These are phyloP conservation scores for Microcyclosporella mali DNA, from an alignment of 2,329 filamentous ascomycete species.

Conservation along the genomic window DNA sequence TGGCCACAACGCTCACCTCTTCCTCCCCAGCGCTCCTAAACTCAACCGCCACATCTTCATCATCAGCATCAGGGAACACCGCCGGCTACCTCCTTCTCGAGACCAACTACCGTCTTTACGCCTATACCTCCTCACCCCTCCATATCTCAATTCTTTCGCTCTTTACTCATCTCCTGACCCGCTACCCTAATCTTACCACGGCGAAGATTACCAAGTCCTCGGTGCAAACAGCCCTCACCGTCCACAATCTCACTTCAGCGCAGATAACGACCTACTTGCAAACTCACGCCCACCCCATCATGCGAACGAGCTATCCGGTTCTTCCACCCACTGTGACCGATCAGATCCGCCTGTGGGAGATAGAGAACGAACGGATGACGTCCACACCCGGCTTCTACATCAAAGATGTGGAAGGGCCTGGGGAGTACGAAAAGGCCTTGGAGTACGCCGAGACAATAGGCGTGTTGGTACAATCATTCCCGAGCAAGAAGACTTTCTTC, in stretches of 20 bases:
- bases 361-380: conserved; percentile 92
- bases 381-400: conserved; percentile 79
- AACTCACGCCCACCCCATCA: conserved; percentile 89
- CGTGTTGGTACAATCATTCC: conserved; percentile 80
- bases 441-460: conserved; percentile 83
- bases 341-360: conserved; percentile 95
- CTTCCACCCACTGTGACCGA: conserved; percentile 94
- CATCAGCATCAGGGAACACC: conserved; percentile 28
- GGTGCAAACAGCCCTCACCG: conserved; percentile 71
- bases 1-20: conserved; percentile 85
- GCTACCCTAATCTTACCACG: conserved; percentile 89
- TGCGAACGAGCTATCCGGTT: conserved; percentile 62
- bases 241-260: conserved; percentile 84
- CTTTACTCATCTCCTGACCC: conserved; percentile 80
- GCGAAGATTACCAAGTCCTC: conserved; percentile 86
- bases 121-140: conserved; percentile 87
- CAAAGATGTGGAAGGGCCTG: conserved; percentile 63
- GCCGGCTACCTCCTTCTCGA: conserved; percentile 86
- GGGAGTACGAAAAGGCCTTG: conserved; percentile 64
- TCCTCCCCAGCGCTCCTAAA: conserved; percentile 67
- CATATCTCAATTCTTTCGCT: conserved; percentile 91
- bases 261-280: conserved; percentile 93
- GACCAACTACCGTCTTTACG: conserved; percentile 96
- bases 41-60: conserved; percentile 52
- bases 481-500: conserved; percentile 78